A percentile compares a stretch with the other conserved stretches of the same genome.
Conservation (phyloP, 495 filamentous ascomycete species). For the Aspergillus bridgeri region DNA sequence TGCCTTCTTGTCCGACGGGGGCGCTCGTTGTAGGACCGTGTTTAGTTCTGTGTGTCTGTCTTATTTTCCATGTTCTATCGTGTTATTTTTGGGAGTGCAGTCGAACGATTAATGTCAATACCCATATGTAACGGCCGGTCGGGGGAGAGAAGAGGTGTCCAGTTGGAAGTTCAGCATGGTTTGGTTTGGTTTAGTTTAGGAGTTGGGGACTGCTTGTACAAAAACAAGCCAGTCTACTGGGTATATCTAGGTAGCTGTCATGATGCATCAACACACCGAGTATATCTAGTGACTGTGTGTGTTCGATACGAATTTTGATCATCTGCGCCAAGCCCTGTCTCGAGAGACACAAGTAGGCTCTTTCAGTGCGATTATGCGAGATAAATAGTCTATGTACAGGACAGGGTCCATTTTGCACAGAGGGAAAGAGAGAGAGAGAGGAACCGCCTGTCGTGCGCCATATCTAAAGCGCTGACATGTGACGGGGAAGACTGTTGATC, state of each 20-base stretch:
- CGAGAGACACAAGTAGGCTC: not conserved
- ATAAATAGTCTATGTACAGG: not conserved
- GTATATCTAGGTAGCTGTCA: too few relatives aligned
- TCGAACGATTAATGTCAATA: not conserved
- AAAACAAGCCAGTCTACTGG: too few relatives aligned
- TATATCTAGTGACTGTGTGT: too few relatives aligned
- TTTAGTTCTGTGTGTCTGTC: not conserved
- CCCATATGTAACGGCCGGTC: not conserved
- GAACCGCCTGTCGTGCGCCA: not conserved
- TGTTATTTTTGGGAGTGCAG: not conserved
- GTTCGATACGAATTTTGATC: too few relatives aligned
- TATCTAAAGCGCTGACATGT: not conserved
- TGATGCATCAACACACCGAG: too few relatives aligned
- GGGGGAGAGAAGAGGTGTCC: not conserved
- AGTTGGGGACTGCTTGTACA: too few relatives aligned
- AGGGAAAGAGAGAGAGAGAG: not conserved
- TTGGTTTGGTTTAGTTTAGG: too few relatives aligned
- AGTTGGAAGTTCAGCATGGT: not conserved
- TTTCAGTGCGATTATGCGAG: not conserved
- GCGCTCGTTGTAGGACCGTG: not conserved
- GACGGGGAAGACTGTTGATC: not conserved
- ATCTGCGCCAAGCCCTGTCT: not conserved
- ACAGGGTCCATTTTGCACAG: not conserved
- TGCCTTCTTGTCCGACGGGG: not conserved
- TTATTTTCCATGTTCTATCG: not conserved